These are phyloP conservation scores for Oxytropis ochrocephala DNA, from an alignment of 306 rosid genomes.

Conservation along the genomic window DNA sequence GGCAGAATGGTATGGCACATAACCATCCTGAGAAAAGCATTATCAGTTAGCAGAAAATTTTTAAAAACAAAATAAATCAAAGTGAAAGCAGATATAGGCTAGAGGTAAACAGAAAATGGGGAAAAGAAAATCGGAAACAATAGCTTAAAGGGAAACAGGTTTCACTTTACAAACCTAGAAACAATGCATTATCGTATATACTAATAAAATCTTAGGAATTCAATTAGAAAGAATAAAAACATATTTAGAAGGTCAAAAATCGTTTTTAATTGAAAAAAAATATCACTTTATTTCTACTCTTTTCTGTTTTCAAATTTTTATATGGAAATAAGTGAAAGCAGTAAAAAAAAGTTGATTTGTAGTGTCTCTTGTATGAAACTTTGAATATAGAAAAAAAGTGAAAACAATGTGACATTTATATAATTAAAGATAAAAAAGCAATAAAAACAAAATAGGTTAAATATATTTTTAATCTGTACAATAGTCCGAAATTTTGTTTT, in stretches of 20 bases:
- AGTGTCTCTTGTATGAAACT: not conserved
- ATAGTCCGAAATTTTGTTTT: too few relatives aligned
- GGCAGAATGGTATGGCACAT: conserved; percentile 93
- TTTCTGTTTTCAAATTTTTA: not conserved
- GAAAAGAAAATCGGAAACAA: not conserved
- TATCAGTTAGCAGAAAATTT: conserved; percentile 25
- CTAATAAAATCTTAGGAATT: not conserved
- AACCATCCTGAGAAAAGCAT: conserved; percentile 60
- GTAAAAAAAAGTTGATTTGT: not conserved
- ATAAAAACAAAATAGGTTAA: not conserved
- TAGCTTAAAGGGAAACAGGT: not conserved
- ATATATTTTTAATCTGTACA: too few relatives aligned
- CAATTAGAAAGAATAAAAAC: not conserved
- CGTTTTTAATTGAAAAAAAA: not conserved
- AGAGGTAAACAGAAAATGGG: not conserved
- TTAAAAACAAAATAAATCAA: not conserved
- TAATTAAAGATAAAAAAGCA: not conserved
- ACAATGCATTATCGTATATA: not conserved
- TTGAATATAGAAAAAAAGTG: not conserved
- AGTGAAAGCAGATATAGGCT: not conserved
- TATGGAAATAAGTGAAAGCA: not conserved
- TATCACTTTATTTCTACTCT: not conserved
- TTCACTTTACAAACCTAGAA: not conserved
- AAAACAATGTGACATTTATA: not conserved
- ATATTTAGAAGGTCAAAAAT: not conserved